Base-by-base conservation (phyloP, 768 basidiomycete genomes). In the Butyriboletus loyo region DNA sequence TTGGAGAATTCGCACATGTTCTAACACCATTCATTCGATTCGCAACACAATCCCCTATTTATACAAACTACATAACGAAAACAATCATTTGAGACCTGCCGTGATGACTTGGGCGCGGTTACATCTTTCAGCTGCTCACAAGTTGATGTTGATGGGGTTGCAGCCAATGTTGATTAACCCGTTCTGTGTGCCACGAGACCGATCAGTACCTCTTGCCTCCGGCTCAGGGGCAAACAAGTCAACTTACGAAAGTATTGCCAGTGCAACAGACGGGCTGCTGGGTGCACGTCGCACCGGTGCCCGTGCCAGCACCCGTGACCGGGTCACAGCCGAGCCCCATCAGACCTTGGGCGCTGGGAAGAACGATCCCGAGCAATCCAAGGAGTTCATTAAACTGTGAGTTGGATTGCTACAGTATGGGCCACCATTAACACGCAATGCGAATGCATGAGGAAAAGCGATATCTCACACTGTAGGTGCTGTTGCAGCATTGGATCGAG, bases 181-280 rank as follows among this genome's bases (percentile, higher is more conserved):
- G 14, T 32, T 52, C 61, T 25, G 19, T 9, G 15, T 2, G 2
- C 28, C 2, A 31, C 17, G 3, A 31, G 5, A 24, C 14, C 0
- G 6, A 5, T 46, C 7, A 48, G 25, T 10, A 5, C 17, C 24
- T 0, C 4, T 1, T 10, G 7, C 3, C 24, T 1, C n/a, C n/a
- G n/a, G 4, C 4, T n/a, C 17, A 19, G 17, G 8, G n/a, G n/a
- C n/a, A 24, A 5, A 14, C 10, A 15, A 7, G 11, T 1, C 2
- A 7, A 37, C 60, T 54, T 19, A 64, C 62, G 8, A 37, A 62
- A 17, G 4, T 25, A 4, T 65, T 50, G 6, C 41, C 43, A 10
- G 30, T 46, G 51, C 63, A 64, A 22, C 63, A 64, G 37, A 65
- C 57, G 1, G 63, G 28, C 30, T 66, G 41, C 17, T 51, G 32